These are phyloP conservation scores for Paragyromitra xinjiangensis DNA, from an alignment of 495 filamentous ascomycete genomes.

Conservation along the genomic window DNA sequence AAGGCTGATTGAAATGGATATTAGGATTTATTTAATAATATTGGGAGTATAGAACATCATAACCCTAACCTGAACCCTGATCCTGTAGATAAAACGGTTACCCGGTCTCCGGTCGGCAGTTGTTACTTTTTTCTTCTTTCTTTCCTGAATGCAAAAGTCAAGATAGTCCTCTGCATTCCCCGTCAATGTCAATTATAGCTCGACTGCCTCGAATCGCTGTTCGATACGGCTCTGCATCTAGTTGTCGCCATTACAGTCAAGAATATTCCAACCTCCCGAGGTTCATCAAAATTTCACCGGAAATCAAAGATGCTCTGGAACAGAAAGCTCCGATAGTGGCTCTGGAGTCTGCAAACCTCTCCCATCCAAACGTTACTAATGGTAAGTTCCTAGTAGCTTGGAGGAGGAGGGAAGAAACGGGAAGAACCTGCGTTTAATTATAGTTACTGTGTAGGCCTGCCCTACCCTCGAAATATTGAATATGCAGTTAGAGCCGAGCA, in stretches of 20 bases:
- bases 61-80: background rate
- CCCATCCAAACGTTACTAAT: conserved; percentile 4
- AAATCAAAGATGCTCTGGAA: conserved; percentile 77
- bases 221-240: background rate
- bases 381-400: conserved; percentile 49
- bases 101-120: background rate
- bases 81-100: background rate
- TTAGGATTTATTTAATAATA: background rate
- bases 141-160: background rate
- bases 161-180: background rate
- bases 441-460: conserved; percentile 70
- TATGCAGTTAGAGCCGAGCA: conserved; percentile 76
- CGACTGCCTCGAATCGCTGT: conserved; percentile 16
- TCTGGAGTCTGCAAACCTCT: conserved; percentile 75
- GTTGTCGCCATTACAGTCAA: background rate
- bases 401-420: background rate
- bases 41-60: background rate
- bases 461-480: conserved; percentile 78
- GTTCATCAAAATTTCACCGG: conserved; percentile 78
- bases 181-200: conserved; percentile 27
- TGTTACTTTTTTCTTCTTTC: conserved; percentile 15
- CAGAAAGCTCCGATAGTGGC: conserved; percentile 82
- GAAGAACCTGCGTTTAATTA: conserved; percentile 1
- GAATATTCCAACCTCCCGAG: conserved; percentile 23
- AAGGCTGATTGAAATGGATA: no score